Base-by-base conservation (phyloP, 148 eudicot species). In the Rhododendron henanense region DNA sequence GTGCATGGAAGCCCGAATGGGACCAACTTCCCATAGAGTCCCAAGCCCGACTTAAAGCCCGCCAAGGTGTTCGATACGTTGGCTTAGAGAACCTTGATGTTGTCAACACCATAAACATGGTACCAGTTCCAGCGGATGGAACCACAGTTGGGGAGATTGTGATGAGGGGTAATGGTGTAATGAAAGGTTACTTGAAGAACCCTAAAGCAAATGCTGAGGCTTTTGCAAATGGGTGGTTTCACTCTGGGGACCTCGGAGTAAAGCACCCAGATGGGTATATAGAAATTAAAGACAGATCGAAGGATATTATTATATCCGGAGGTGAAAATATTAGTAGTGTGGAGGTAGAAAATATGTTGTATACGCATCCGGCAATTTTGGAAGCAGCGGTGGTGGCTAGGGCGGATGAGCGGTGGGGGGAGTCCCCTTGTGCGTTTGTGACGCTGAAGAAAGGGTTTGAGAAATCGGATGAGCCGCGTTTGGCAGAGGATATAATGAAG, bases 1-100 rank as follows among this genome's bases (percentile, higher is more conserved):
- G 96, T 37, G 98, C 95, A n/a, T 96, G 99, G 99, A 96, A 96
- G 87, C 97, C 99, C 0, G 99, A 96, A 86, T 96, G 99, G 99
- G 97, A 96, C 87, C 82, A 90, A 14, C 89, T 92, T 13, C 92
- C 95, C 1, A 92, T 87, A 2, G 93, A 90, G 81, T 85, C 88
- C n/a, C 97, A 94, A 90, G 99, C 99, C 83, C 92, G 91, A 9
- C 86, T 93, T 9, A 95, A 95, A 37, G 91, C 99, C 65, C 90
- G 99, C 37, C 99, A 96, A 90, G 99, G 99, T 25, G 97, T 96
- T 7, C 87, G 92, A 19, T 95, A 95, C 82, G 78, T 91, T 1
- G 95, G 81, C 87, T 86, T 96, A 44, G 99, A 96, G 87, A 92
- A 90, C 45, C 88, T 96, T 0, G 97, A 96, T 23, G 93, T 96